These are phyloP conservation scores for Trypanosoma lewisi DNA, from an alignment of 208 protist genomes.

Conservation along the genomic window DNA sequence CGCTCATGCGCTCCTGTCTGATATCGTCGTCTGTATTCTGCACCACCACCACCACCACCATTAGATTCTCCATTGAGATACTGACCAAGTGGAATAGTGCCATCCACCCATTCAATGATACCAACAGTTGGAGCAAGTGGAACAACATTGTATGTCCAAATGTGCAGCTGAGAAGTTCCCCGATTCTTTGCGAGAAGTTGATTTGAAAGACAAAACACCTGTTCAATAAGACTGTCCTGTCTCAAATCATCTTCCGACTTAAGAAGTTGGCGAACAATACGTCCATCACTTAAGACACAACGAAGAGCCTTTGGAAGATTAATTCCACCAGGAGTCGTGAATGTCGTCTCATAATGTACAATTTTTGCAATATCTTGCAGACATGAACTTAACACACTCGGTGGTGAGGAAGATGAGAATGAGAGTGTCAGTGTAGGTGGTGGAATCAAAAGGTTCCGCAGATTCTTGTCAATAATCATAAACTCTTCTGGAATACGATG, in stretches of 20 bases:
- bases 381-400: background rate
- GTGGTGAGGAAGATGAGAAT: background rate
- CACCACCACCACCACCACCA: conserved; percentile 12
- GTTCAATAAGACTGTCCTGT: conserved; percentile 96
- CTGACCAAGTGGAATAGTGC: conserved; percentile 88
- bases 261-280: conserved; percentile 81
- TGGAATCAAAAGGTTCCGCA: conserved; percentile 37
- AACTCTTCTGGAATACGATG: conserved; percentile 42
- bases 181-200: conserved; percentile 49
- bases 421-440: conserved; percentile 36
- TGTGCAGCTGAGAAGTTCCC: conserved; percentile 21
- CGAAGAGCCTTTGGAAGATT: conserved; percentile 93
- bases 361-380: conserved; percentile 30
- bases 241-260: conserved; percentile 93
- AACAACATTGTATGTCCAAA: conserved; percentile 95
- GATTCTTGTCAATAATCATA: conserved; percentile 27
- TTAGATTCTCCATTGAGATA: conserved; percentile 67
- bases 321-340: conserved; percentile 89
- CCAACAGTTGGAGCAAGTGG: conserved; percentile 89
- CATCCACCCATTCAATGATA: conserved; percentile 91
- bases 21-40: conserved; percentile 5
- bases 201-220: conserved; percentile 91
- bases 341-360: conserved; percentile 54
- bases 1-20: conserved; percentile 66
- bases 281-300: conserved; percentile 84